Percentiles rank a stretch among this genome's conserved stretches.
Conservation (phyloP, 768 basidiomycete genomes). For the Pulveroboletus sp. region DNA sequence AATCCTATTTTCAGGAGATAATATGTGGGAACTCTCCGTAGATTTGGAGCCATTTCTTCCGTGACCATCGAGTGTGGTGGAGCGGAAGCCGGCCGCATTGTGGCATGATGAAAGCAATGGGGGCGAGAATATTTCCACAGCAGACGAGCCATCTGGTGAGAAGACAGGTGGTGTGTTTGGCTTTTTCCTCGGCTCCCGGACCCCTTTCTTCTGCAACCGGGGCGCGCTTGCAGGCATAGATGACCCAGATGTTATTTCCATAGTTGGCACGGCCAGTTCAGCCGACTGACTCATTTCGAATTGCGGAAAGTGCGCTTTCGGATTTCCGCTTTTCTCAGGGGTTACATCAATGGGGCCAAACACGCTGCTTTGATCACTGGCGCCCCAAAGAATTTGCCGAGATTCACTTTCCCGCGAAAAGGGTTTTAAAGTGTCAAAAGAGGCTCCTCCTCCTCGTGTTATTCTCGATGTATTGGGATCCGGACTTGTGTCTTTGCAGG, state of each 20-base stretch:
- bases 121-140: background rate
- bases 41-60: background rate
- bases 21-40: background rate
- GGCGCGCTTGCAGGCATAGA: background rate
- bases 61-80: slow-evolving; percentile 13
- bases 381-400: background rate
- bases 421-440: background rate
- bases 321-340: background rate
- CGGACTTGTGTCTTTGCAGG: background rate
- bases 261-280: slow-evolving; percentile 3
- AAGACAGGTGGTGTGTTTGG: background rate
- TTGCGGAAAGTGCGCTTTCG: background rate
- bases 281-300: background rate
- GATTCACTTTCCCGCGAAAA: background rate
- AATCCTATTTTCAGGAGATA: background rate
- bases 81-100: background rate
- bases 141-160: background rate
- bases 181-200: background rate
- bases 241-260: background rate
- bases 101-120: background rate
- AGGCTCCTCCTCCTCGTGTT: slow-evolving; percentile 2
- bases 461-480: background rate
- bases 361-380: slow-evolving; percentile 3
- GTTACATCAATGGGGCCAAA: slow-evolving; percentile 10
- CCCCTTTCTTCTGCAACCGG: background rate